Conservation (phyloP, 257 asterid genomes). For the Nicotiana sylvestris region DNA sequence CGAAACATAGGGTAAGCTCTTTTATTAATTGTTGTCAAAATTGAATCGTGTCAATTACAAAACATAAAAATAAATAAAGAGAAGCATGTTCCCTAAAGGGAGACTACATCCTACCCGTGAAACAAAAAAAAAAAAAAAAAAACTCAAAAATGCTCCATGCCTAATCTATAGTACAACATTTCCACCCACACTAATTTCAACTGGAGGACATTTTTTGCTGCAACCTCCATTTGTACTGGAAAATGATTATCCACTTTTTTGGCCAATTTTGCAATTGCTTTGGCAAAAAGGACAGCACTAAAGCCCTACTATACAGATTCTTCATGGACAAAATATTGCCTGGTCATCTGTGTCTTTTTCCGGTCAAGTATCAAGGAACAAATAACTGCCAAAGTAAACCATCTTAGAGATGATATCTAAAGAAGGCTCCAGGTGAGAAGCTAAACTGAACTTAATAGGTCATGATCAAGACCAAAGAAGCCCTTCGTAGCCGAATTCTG, state of each 20-base stretch:
- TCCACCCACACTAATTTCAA: no score
- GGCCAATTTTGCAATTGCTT: background rate
- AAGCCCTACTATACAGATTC: background rate
- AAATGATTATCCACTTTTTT: background rate
- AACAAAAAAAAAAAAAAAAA: no score
- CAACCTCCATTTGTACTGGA: background rate
- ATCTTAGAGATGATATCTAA: background rate
- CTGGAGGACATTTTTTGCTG: background rate
- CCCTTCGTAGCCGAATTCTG: constrained; percentile 72
- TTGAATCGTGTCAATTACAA: background rate
- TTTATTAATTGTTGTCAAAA: background rate
- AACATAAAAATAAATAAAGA: constrained; percentile 19
- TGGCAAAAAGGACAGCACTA: background rate
- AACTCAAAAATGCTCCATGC: background rate
- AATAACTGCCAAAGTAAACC: background rate
- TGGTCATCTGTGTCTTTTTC: background rate
- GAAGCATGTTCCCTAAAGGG: background rate
- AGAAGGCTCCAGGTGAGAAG: background rate
- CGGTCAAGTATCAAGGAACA: background rate
- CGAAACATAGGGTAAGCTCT: background rate
- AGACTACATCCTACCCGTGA: background rate
- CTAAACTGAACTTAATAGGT: background rate
- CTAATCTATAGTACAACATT: no score
- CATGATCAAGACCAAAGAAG: constrained; percentile 63
- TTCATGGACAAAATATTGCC: background rate